Evolutionary conservation across 306 rosid genomes (phyloP).

Genomic region (Lablab purpureus): DNA sequence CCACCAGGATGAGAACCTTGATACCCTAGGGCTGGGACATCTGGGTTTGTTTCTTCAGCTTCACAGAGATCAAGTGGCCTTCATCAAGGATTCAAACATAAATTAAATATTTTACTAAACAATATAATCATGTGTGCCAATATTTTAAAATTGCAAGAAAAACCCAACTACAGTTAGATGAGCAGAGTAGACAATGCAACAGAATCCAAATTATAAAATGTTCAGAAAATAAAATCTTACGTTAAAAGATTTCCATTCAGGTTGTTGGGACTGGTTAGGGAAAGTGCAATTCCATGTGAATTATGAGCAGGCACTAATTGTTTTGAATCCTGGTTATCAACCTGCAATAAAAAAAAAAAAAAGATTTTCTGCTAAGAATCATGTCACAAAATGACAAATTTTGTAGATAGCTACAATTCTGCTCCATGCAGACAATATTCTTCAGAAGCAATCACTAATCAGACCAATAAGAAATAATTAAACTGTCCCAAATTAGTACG

Average conservation of each 20-base stretch:
- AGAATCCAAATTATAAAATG: slow-evolving; percentile 12
- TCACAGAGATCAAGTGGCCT: slow-evolving; percentile 95
- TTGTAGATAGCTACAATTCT: background rate
- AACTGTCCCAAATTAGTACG: background rate
- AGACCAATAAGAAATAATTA: slow-evolving; percentile 16
- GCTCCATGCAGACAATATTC: background rate
- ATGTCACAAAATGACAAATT: slow-evolving; percentile 6
- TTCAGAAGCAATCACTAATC: slow-evolving; percentile 7
- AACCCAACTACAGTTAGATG: slow-evolving; percentile 3
- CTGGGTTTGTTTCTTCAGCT: slow-evolving; percentile 61
- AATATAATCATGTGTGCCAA: slow-evolving; percentile 4
- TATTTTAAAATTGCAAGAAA: slow-evolving; percentile 2
- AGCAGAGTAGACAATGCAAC: slow-evolving; percentile 31
- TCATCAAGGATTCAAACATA: slow-evolving; percentile 50
- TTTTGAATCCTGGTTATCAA: slow-evolving; percentile 67
- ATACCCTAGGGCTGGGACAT: slow-evolving; percentile 58
- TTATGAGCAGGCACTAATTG: slow-evolving; percentile 63
- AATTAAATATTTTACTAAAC: slow-evolving; percentile 13
- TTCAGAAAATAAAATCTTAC: slow-evolving; percentile 53
- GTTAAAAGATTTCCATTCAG: slow-evolving; percentile 68
- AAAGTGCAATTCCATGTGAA: slow-evolving; percentile 68
- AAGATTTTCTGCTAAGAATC: slow-evolving; percentile 29
- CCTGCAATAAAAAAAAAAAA: slow-evolving; percentile 50
- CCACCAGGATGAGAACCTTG: slow-evolving; percentile 72
- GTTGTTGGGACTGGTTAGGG: slow-evolving; percentile 70